Conservation (phyloP, 805 yeast species). For the Candida boleticola region DNA sequence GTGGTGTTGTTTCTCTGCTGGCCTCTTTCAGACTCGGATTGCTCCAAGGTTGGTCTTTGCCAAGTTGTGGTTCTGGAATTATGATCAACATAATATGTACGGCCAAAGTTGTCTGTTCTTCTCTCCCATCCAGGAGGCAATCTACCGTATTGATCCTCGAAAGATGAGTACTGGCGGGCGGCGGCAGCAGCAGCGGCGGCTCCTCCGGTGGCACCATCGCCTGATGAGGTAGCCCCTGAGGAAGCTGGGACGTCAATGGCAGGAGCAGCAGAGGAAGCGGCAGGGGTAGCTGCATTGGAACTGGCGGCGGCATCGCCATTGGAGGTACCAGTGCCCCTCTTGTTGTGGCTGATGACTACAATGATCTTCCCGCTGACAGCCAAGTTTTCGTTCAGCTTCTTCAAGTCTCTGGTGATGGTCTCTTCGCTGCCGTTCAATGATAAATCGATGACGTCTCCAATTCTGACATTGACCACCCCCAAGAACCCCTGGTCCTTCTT, state of each 20-base stretch:
- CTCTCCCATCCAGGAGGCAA: conserved; percentile 99
- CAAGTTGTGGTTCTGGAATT: conserved; percentile 98
- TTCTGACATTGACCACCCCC: conserved; percentile 90
- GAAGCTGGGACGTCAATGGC: conserved; percentile 10
- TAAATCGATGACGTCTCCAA: conserved; percentile 84
- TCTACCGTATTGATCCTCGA: conserved; percentile 95
- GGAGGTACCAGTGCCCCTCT: conserved; percentile 10
- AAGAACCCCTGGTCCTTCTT: conserved; percentile 98
- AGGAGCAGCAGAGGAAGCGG: conserved; percentile 11
- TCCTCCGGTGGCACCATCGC: conserved; percentile 8
- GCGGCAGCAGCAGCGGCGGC: conserved; percentile 14
- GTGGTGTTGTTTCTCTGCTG: conserved; percentile 65
- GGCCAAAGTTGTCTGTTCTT: conserved; percentile 93
- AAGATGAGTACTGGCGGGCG: conserved; percentile 78
- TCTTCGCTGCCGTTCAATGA: conserved; percentile 56
- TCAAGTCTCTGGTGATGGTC: conserved; percentile 89
- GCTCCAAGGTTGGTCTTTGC: conserved; percentile 90
- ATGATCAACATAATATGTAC: conserved; percentile 98
- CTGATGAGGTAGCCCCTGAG: conserved; percentile 9
- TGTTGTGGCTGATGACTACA: conserved; percentile 60
- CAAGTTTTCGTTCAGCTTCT: conserved; percentile 81
- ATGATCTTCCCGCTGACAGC: conserved; percentile 93
- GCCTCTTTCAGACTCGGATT: conserved; percentile 67
- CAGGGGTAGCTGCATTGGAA: conserved; percentile 13
- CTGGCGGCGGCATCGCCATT: conserved; percentile 19